Percentiles rank a stretch among this genome's conserved stretches.
Conservation (phyloP, 257 asterid genomes). For the Craterostigma plantagineum region DNA sequence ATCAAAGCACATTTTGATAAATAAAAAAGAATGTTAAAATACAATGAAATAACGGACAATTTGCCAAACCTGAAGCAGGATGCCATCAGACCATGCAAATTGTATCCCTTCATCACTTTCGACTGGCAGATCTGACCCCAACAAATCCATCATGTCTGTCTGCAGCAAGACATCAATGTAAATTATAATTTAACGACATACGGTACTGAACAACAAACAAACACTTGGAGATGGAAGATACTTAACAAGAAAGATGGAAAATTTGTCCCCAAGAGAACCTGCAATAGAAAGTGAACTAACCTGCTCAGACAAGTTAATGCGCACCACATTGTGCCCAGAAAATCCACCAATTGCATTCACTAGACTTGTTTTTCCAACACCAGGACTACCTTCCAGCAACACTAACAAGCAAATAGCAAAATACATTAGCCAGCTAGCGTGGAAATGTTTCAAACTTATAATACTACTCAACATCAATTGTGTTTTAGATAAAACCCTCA, state of each 20-base stretch:
- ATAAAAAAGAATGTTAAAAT: not conserved
- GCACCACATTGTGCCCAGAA: constrained; percentile 83
- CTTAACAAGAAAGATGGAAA: not conserved
- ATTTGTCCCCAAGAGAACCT: not conserved
- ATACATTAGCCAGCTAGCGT: not conserved
- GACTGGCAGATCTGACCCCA: constrained; percentile 94
- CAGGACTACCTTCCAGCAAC: constrained; percentile 96
- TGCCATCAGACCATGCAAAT: constrained; percentile 98
- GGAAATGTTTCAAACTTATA: not conserved
- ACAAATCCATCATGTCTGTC: constrained; percentile 94
- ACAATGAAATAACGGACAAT: not conserved
- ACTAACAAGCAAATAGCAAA: constrained; percentile 20
- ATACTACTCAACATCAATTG: not conserved
- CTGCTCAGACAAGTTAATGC: constrained; percentile 98
- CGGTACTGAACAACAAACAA: no score
- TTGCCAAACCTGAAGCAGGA: constrained; percentile 69
- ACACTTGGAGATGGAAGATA: no score
- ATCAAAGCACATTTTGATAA: constrained; percentile 7
- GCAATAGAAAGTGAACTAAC: constrained; percentile 17
- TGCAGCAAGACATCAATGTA: constrained; percentile 16
- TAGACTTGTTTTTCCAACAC: constrained; percentile 95
- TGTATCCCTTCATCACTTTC: constrained; percentile 84
- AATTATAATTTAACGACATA: no score
- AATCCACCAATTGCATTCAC: constrained; percentile 73
- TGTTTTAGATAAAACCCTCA: not conserved